Base-by-base conservation (phyloP, 2,329 filamentous ascomycete genomes). In the Colletotrichum brevisporum region DNA sequence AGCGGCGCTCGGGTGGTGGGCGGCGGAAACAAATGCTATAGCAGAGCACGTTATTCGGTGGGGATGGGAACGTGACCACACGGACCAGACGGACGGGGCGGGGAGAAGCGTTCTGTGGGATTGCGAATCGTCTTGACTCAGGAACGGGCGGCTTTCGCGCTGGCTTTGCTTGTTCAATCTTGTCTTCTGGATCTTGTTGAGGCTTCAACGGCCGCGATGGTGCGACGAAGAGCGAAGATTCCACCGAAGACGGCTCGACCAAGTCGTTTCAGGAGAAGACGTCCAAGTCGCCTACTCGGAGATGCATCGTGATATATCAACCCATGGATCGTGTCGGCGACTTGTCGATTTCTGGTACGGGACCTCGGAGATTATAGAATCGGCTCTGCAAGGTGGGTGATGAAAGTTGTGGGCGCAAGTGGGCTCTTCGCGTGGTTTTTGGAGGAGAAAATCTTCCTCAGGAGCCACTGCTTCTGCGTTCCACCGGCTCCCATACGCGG, bases 11-110 rank as follows among this genome's bases (percentile, higher is more conserved):
- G 18, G 21, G 21, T 24, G 21, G 52, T 63, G 58, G 64, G 59
- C 12, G 59, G 53, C 36, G 16, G 50, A 21, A 41, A 53, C 43
- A 48, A 39, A 18, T 43, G 57, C 26, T 54, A 4, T 52, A 52
- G 10, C 52, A 63, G 47, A 15, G 47, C 18, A 50, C 47, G 65
- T 39, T 64, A 63, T 58, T 64, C 59, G 53, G 65, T 67, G 65
- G 64, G 56, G 64, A 63, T 52, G 31, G 59, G 21, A 58, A 63
- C 59, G 52, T 63, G 39, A 31, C 47, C 27, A 21, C 51, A 51
- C 51, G 63, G 58, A 39, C 57, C 31, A 50, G 45, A 16, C 41
- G 62, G 9, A 9, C 10, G 31, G 31, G 31, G 31, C 10, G 31
- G 31, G 63, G 59, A 61, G 63, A 18, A 21, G 26, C 36, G 16